phyloP scores from a whole-genome alignment of 2,329 filamentous ascomycete genomes.

The Fusarium xyrophilum region DNA sequence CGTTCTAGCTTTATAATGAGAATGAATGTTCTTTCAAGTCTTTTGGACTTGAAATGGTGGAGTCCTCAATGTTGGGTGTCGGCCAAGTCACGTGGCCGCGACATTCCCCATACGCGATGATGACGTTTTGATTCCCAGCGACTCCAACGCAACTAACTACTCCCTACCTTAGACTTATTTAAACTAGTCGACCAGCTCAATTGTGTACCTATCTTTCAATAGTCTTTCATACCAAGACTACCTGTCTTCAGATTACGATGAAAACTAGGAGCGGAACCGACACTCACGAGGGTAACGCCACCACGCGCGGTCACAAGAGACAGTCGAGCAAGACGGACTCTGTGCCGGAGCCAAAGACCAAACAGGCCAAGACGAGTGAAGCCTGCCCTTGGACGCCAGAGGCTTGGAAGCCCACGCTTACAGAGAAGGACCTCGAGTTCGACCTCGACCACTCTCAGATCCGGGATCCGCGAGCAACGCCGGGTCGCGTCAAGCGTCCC shows the following conservation, averaged over 20 bases:
- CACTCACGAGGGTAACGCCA: not conserved
- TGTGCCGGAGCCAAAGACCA: not conserved
- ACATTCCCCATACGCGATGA: not conserved
- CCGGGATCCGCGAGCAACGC: conserved; percentile 21
- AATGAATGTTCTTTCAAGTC: accelerated
- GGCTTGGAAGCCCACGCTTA: not conserved
- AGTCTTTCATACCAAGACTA: not conserved
- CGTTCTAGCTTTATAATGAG: accelerated
- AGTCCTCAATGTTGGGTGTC: not conserved
- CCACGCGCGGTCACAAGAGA: conserved; percentile 2
- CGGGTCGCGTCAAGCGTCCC: conserved; percentile 18
- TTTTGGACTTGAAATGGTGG: accelerated
- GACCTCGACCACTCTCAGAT: conserved; percentile 25
- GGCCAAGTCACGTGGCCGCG: not conserved
- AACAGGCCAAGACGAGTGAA: not conserved
- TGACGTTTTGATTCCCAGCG: not conserved
- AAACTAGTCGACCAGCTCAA: not conserved
- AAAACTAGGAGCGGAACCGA: conserved; percentile 9
- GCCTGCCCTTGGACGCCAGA: not conserved
- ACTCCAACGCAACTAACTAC: not conserved
- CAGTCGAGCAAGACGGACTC: not conserved
- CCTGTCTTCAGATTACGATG: not conserved
- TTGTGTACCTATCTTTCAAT: not conserved
- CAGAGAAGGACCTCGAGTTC: conserved; percentile 13
- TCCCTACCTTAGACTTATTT: not conserved